A percentile compares a stretch with the other conserved stretches of the same genome.
These are phyloP conservation scores for Neostapfia colusana DNA, from an alignment of 176 grass and related monocot genomes.

Conservation along the genomic window DNA sequence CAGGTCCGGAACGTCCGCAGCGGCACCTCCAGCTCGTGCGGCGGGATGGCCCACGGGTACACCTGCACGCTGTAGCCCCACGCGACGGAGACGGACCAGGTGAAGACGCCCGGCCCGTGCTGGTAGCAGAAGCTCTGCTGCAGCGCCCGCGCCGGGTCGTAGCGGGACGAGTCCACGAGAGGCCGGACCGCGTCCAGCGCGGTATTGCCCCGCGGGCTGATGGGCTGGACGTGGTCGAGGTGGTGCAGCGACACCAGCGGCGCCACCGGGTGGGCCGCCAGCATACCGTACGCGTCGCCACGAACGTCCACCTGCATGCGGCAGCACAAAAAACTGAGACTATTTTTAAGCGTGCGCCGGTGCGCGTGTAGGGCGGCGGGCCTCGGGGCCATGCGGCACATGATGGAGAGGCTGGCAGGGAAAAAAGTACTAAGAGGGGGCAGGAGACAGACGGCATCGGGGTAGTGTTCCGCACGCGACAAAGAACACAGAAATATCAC, in stretches of 20 bases:
- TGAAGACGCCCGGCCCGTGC: conserved; percentile 39
- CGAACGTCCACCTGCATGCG: conserved; percentile 64
- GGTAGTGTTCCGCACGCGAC: conserved; percentile 22
- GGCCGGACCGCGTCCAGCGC: conserved; percentile 46
- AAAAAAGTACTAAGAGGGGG: background rate
- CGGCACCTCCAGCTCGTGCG: conserved; percentile 58
- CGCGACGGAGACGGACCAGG: conserved; percentile 71
- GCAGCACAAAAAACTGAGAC: background rate
- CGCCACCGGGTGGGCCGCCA: conserved; percentile 62
- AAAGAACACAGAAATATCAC: background rate
- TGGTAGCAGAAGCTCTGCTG: conserved; percentile 89
- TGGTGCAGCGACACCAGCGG: conserved; percentile 65
- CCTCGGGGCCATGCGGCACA: conserved; percentile 10
- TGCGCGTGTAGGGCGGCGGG: background rate
- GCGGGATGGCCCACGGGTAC: conserved; percentile 54
- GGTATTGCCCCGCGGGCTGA: conserved; percentile 13
- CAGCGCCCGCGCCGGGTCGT: conserved; percentile 59
- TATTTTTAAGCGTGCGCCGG: background rate
- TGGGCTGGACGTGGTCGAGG: conserved; percentile 41
- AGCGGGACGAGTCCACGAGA: conserved; percentile 40
- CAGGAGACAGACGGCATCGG: background rate
- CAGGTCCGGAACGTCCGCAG: conserved; percentile 83
- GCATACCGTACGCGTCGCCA: conserved; percentile 64
- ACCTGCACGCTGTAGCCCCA: conserved; percentile 83
- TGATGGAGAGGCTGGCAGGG: background rate